Evolutionary conservation across 345 rosid genomes (phyloP).

Genomic region (Corchorus olitorius): DNA sequence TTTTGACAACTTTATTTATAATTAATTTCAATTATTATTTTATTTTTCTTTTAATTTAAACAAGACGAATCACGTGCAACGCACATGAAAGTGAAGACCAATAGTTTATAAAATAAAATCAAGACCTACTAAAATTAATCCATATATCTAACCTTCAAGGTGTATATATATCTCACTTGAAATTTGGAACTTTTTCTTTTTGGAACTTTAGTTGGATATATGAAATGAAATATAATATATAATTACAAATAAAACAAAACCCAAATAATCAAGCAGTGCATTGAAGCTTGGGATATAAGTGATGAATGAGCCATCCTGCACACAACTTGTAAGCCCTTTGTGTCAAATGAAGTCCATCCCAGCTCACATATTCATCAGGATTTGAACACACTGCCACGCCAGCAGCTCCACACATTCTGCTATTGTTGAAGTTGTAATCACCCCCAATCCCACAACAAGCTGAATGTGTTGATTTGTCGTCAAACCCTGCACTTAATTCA

Average conservation of each 20-base stretch:
- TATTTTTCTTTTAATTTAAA: too few species aligned
- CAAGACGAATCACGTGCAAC: too few species aligned
- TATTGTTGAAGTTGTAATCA: not conserved
- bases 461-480: not conserved
- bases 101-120: too few species aligned
- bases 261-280: not conserved
- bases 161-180: not conserved
- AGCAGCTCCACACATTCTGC: not conserved
- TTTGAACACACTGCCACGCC: not conserved
- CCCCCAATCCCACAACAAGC: constrained; percentile 12
- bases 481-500: not conserved
- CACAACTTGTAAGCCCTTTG: constrained; percentile 1
- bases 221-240: not conserved
- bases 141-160: not conserved
- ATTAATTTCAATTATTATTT: too few species aligned
- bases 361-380: not conserved
- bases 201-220: not conserved
- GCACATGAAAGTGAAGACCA: too few species aligned
- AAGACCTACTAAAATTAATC: too few species aligned
- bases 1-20: too few species aligned
- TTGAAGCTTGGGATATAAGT: not conserved
- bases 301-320: constrained; percentile 6
- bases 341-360: constrained; percentile 12
- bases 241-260: not conserved
- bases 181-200: too few species aligned